A percentile compares a stretch with the other conserved stretches of the same genome.
Conservation (phyloP, 1,284 basidiomycete genomes). For the Tilletia indica region DNA sequence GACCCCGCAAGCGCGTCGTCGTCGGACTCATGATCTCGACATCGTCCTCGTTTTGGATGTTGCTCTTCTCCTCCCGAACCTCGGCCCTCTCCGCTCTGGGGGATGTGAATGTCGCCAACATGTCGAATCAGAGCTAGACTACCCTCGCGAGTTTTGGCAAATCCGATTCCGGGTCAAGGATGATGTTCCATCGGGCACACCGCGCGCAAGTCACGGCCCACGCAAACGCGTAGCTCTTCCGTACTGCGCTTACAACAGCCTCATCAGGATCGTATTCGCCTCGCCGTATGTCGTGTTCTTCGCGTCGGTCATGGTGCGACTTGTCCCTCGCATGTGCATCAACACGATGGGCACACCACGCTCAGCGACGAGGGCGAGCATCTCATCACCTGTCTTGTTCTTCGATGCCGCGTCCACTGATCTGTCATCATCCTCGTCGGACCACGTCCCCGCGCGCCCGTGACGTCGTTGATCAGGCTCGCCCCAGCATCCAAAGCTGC, state of each 20-base stretch:
- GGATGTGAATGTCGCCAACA: conserved; percentile 24
- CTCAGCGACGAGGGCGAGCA: conserved; percentile 6
- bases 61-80: too few relatives aligned
- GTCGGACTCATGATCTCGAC: too few relatives aligned
- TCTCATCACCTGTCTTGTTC: conserved; percentile 35
- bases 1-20: too few relatives aligned
- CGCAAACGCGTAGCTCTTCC: conserved; percentile 72
- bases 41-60: background rate
- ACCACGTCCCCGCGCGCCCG: conserved; percentile 58
- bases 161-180: conserved; percentile 93
- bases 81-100: background rate
- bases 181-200: conserved; percentile 85
- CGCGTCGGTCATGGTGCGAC: conserved; percentile 58
- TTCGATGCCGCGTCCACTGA: conserved; percentile 62
- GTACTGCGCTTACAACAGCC: conserved; percentile 70
- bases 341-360: conserved; percentile 68
- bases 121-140: conserved; percentile 66
- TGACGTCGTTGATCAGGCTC: conserved; percentile 91
- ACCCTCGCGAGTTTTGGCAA: conserved; percentile 79
- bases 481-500: conserved; percentile 79
- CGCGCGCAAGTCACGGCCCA: conserved; percentile 70
- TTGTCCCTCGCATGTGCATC: conserved; percentile 89
- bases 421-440: conserved; percentile 65
- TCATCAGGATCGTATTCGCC: conserved; percentile 38
- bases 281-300: conserved; percentile 65